Evolutionary conservation across 2,329 filamentous ascomycete genomes (phyloP).

Genomic region (Penicillium crustosum): DNA sequence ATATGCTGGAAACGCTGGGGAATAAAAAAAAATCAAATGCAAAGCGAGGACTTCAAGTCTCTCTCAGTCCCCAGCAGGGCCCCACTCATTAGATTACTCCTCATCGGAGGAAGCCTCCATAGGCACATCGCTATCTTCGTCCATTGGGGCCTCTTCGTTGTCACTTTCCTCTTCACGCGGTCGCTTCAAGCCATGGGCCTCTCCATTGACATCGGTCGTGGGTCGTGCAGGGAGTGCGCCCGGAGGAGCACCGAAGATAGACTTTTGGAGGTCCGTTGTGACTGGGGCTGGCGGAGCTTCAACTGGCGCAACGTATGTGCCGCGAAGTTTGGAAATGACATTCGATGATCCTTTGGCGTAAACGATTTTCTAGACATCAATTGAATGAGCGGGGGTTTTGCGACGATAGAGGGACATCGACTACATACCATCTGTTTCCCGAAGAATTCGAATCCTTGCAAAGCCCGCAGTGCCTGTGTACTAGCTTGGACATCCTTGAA

Average conservation of each 20-base stretch:
- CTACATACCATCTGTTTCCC: constrained; percentile 76
- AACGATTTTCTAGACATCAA: constrained; percentile 68
- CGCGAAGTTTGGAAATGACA: constrained; percentile 85
- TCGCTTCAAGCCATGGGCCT: constrained; percentile 65
- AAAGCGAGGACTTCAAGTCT: constrained; percentile 14
- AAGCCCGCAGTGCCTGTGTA: constrained; percentile 85
- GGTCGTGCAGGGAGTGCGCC: constrained; percentile 52
- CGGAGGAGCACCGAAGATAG: constrained; percentile 69
- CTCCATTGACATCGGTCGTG: constrained; percentile 43
- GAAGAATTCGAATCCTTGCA: constrained; percentile 83
- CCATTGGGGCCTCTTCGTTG: constrained; percentile 56
- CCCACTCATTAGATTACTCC: constrained; percentile 46
- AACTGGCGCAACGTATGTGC: constrained; percentile 74
- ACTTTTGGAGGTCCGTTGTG: constrained; percentile 73
- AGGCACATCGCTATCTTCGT: constrained; percentile 68
- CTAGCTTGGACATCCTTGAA: constrained; percentile 88
- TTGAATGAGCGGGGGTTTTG: constrained; percentile 8
- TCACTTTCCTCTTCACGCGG: constrained; percentile 64
- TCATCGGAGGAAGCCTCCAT: constrained; percentile 74
- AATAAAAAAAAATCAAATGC: constrained; percentile 15
- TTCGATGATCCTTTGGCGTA: constrained; percentile 91
- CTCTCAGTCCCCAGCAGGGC: constrained; percentile 13
- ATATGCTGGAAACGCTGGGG: constrained; percentile 16
- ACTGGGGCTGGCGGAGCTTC: constrained; percentile 50
- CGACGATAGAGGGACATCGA: not conserved